Conservation (phyloP, 2,329 filamentous ascomycete species). For the Xylariaceae sp. region DNA sequence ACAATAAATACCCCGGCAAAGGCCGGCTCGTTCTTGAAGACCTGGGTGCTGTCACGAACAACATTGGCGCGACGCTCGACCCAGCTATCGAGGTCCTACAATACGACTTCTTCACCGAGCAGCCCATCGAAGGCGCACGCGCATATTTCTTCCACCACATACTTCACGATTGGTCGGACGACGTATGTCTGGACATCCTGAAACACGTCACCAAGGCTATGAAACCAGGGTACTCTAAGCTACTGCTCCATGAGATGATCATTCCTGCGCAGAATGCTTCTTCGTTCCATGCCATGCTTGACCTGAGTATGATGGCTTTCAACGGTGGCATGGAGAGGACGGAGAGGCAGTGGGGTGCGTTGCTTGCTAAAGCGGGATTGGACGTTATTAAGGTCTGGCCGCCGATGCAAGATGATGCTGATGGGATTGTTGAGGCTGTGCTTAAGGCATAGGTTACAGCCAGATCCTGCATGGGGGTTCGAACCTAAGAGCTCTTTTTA, state of each 20-base stretch:
- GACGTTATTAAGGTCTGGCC: conserved; percentile 7
- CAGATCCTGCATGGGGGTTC: too few species aligned
- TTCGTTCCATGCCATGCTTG: conserved; percentile 12
- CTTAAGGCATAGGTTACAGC: background rate
- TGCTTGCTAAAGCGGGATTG: conserved; percentile 9
- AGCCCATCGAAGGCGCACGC: conserved; percentile 32
- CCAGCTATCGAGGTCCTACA: conserved; percentile 25
- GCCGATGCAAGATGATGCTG: conserved; percentile 5
- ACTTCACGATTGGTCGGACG: conserved; percentile 34
- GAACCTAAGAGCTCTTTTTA: too few species aligned
- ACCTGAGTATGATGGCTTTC: conserved; percentile 14
- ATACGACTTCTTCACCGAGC: conserved; percentile 33
- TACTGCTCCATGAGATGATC: conserved; percentile 37
- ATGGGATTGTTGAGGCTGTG: conserved; percentile 10
- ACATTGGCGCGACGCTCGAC: conserved; percentile 17
- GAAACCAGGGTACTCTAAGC: conserved; percentile 31
- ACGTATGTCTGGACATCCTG: conserved; percentile 26
- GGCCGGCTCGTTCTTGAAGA: conserved; percentile 29
- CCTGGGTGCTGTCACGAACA: conserved; percentile 17
- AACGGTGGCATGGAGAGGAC: conserved; percentile 16
- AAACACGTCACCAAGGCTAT: conserved; percentile 23
- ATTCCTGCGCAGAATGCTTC: conserved; percentile 28
- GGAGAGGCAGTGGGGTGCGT: conserved; percentile 7
- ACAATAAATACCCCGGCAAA: conserved; percentile 18
- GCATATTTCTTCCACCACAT: conserved; percentile 30